Percentiles rank a stretch among this genome's conserved stretches.
phyloP scores from a whole-genome alignment of 306 rosid species.

The Prunus persica region DNA sequence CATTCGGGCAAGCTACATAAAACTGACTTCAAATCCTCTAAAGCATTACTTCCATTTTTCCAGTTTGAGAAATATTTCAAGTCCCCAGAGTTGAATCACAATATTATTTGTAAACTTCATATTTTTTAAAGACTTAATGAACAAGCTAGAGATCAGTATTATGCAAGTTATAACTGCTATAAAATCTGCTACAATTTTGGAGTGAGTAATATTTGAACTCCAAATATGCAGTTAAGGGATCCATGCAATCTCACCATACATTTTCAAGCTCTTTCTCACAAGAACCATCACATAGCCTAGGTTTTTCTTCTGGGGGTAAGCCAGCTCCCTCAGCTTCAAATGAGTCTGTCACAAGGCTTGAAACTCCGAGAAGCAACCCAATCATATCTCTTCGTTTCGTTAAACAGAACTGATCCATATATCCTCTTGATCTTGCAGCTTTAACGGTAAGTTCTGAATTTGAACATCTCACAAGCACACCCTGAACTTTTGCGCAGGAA shows the following conservation, averaged over 20 bases:
- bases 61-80: not conserved
- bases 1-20: not conserved
- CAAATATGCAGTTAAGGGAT: conserved; percentile 25
- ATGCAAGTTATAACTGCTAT: not conserved
- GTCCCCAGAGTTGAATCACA: not conserved
- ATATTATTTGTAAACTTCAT: not conserved
- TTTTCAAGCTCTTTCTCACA: conserved; percentile 97
- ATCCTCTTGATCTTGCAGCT: conserved; percentile 32
- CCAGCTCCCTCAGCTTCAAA: conserved; percentile 75
- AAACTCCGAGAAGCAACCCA: conserved; percentile 59
- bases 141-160: not conserved
- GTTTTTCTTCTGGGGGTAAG: conserved; percentile 86
- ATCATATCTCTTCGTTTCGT: conserved; percentile 63
- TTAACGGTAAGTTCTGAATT: conserved; percentile 28
- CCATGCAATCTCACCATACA: conserved; percentile 87
- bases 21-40: not conserved
- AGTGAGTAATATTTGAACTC: not conserved
- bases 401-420: conserved; percentile 24
- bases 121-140: not conserved
- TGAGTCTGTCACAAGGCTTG: conserved; percentile 46
- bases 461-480: conserved; percentile 24
- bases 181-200: conserved; percentile 1
- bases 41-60: not conserved
- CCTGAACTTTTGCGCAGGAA: conserved; percentile 32
- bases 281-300: conserved; percentile 62